Evolutionary conservation across 75 land plant genomes (phyloP).

Genomic region (Ceratopteris richardii): DNA sequence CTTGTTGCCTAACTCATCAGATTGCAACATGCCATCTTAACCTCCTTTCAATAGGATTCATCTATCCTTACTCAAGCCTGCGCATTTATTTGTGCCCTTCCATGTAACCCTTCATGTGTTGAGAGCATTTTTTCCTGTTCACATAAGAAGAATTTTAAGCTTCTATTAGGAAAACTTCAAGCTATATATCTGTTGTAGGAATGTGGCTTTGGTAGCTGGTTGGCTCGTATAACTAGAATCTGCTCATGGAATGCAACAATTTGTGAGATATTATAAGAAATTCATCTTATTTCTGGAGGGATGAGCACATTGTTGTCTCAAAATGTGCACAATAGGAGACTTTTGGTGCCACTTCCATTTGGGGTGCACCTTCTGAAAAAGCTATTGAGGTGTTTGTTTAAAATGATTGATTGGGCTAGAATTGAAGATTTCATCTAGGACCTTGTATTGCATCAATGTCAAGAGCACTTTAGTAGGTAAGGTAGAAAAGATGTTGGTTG

Average conservation of each 20-base stretch:
- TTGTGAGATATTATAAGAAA: conserved; percentile 60
- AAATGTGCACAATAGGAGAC: conserved; percentile 37
- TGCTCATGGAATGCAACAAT: conserved; percentile 67
- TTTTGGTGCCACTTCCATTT: conserved; percentile 65
- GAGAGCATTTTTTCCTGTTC: conserved; percentile 92
- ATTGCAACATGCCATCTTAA: conserved; percentile 83
- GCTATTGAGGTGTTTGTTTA: conserved; percentile 97
- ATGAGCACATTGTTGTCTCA: conserved; percentile 42
- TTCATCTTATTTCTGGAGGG: conserved; percentile 56
- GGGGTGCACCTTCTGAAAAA: conserved; percentile 88
- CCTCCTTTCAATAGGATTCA: conserved; percentile 76
- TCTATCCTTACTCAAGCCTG: conserved; percentile 86
- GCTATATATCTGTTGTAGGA: conserved; percentile 69
- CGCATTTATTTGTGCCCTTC: conserved; percentile 74
- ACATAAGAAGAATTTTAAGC: conserved; percentile 75
- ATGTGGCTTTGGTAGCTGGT: conserved; percentile 69
- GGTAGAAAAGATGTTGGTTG: conserved; percentile 93
- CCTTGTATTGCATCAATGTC: conserved; percentile 89
- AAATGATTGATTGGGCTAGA: conserved; percentile 98
- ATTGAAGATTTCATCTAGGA: conserved; percentile 97
- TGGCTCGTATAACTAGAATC: conserved; percentile 55
- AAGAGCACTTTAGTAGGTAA: conserved; percentile 95
- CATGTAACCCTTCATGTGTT: conserved; percentile 96
- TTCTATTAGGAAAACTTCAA: conserved; percentile 93
- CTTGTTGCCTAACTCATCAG: conserved; percentile 67